A percentile compares a stretch with the other conserved stretches of the same genome.
phyloP scores from a whole-genome alignment of 2,329 filamentous ascomycete genomes.

The Sphaerulina vaccinii region DNA sequence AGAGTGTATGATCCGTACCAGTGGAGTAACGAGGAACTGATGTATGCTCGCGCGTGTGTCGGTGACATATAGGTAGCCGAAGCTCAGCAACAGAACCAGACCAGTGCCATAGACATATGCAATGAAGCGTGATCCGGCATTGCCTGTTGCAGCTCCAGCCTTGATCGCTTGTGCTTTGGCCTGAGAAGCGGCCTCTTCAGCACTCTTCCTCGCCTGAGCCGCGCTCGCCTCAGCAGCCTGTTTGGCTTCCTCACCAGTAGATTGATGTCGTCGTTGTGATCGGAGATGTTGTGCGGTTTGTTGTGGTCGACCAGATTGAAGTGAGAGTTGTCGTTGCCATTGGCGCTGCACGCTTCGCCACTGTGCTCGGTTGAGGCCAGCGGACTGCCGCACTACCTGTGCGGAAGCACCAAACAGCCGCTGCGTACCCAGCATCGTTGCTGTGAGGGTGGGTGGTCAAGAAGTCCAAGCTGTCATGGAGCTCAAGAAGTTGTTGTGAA shows the following conservation, averaged over 20 bases:
- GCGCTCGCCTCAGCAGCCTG: background rate
- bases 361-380: conserved; percentile 24
- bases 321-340: conserved; percentile 29
- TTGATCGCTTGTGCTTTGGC: conserved; percentile 28
- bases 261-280: conserved; percentile 18
- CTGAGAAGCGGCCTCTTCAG: background rate
- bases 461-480: no score
- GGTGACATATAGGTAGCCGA: conserved; percentile 53
- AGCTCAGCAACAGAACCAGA: conserved; percentile 48
- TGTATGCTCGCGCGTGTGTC: conserved; percentile 56
- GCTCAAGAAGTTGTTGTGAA: no score
- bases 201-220: background rate
- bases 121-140: conserved; percentile 46
- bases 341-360: conserved; percentile 27
- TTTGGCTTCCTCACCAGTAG: conserved; percentile 15
- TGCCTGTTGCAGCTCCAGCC: conserved; percentile 35
- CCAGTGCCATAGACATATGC: conserved; percentile 56
- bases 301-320: conserved; percentile 8
- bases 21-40: conserved; percentile 56
- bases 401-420: conserved; percentile 24
- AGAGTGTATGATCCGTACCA: conserved; percentile 64
- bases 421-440: conserved; percentile 27
- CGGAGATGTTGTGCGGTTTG: conserved; percentile 12
- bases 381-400: conserved; percentile 20
- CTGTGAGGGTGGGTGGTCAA: no score